Conservation (phyloP, 352 stramenopile species). For the Thalassiosira hispida region DNA sequence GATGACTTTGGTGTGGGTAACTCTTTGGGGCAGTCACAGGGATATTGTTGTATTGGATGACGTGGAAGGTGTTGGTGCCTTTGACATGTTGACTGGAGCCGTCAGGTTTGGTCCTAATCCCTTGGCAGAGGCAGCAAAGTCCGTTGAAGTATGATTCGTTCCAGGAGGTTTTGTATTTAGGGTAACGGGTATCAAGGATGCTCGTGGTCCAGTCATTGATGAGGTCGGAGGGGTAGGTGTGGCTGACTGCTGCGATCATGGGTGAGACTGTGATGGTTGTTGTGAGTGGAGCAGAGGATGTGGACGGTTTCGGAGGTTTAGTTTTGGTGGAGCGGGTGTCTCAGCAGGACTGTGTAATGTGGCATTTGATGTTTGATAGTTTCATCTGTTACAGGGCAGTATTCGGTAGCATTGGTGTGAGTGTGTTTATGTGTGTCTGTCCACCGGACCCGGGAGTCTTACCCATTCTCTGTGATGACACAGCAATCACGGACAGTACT, state of each 20-base stretch:
- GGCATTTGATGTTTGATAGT: no score
- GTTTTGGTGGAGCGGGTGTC: no score
- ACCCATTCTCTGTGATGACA: no score
- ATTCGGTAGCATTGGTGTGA: no score
- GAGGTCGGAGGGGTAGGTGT: not conserved
- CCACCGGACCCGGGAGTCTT: no score
- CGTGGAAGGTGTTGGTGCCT: slow-evolving; percentile 17
- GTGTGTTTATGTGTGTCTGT: no score
- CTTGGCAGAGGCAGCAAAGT: slow-evolving; percentile 31
- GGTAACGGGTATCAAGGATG: slow-evolving; percentile 8
- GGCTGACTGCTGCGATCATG: no score
- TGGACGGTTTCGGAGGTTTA: not conserved
- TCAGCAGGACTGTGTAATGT: no score
- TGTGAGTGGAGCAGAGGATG: not conserved
- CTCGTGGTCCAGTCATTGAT: slow-evolving; percentile 20
- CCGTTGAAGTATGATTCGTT: slow-evolving; percentile 16
- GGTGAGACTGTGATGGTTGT: no score
- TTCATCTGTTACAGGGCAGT: no score
- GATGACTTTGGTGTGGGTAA: slow-evolving; percentile 6
- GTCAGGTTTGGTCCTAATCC: not conserved
- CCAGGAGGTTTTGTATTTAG: slow-evolving; percentile 10
- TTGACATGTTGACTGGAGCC: slow-evolving; percentile 2
- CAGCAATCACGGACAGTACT: no score
- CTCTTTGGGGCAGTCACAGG: not conserved
- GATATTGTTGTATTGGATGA: slow-evolving; percentile 12